Evolutionary conservation across 2,329 filamentous ascomycete genomes (phyloP).

Genomic region (Paramyrothecium sp.): DNA sequence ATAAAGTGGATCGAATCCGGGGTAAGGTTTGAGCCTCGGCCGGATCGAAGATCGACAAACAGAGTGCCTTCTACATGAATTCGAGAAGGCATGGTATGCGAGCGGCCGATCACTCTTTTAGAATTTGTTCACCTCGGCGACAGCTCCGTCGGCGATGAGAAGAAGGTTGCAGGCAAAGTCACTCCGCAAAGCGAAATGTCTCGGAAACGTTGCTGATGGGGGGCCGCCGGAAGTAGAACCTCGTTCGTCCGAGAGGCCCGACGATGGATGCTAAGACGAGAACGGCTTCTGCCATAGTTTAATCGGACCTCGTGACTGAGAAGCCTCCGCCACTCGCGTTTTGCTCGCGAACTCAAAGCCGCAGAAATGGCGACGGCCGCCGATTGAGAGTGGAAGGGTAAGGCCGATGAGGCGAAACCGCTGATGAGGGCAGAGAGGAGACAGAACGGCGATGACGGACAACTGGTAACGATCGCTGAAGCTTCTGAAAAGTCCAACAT

Average conservation of each 20-base stretch:
- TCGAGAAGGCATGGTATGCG: background rate
- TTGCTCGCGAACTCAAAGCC: background rate
- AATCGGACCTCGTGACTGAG: background rate
- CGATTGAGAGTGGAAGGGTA: too few species aligned
- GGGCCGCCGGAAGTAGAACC: background rate
- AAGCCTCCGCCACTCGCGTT: background rate
- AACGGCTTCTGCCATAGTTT: background rate
- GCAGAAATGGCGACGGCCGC: background rate
- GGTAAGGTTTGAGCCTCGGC: background rate
- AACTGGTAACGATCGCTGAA: too few species aligned
- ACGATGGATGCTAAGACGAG: background rate
- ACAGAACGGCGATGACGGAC: too few species aligned
- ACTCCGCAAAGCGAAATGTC: background rate
- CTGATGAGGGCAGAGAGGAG: too few species aligned
- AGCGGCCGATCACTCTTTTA: background rate
- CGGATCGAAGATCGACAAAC: background rate
- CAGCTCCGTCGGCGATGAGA: too few species aligned
- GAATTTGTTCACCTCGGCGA: too few species aligned
- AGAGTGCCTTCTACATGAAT: background rate
- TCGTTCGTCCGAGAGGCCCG: background rate
- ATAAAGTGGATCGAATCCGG: background rate
- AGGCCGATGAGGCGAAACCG: too few species aligned
- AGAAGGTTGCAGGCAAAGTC: background rate
- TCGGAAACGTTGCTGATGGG: background rate
- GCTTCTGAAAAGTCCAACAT: too few species aligned